Conservation (phyloP, 2,329 filamentous ascomycete species). For the Penicillium sp. region DNA sequence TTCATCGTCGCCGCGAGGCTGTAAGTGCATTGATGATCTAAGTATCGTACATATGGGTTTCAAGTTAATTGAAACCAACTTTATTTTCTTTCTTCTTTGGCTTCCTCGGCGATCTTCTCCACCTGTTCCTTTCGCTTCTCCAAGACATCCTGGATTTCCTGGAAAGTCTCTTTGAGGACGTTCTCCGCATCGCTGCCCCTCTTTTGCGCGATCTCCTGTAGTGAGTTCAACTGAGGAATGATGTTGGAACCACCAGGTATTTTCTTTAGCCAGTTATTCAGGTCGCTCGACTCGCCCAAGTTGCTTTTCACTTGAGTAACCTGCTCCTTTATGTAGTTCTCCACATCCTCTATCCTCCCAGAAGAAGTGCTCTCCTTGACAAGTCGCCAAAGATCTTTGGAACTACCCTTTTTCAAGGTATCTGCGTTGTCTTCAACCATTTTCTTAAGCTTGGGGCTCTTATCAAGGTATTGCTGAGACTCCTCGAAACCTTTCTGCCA, state of each 20-base stretch:
- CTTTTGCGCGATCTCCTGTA: neutral
- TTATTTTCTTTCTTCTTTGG: neutral
- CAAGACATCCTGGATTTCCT: neutral
- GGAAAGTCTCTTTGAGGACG: neutral
- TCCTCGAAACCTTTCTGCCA: constrained; percentile 45
- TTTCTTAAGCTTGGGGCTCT: neutral
- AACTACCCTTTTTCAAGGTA: neutral
- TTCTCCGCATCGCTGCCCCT: neutral
- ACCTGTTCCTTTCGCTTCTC: neutral
- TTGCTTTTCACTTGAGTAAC: neutral
- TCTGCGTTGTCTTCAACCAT: neutral
- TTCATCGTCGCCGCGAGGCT: neutral
- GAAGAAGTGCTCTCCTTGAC: neutral
- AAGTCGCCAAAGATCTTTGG: neutral
- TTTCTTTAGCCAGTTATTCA: neutral
- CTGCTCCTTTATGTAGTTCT: neutral
- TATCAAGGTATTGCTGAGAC: neutral
- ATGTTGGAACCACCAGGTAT: neutral
- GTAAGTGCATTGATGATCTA: neutral
- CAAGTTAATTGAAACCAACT: neutral
- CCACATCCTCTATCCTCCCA: neutral
- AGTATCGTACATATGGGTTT: neutral
- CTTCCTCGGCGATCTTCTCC: neutral
- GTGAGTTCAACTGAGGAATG: neutral
- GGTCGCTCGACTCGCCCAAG: neutral